A percentile compares a stretch with the other conserved stretches of the same genome.
Evolutionary conservation across 345 rosid species (phyloP).

Genomic region (Cardiospermum halicacabum): DNA sequence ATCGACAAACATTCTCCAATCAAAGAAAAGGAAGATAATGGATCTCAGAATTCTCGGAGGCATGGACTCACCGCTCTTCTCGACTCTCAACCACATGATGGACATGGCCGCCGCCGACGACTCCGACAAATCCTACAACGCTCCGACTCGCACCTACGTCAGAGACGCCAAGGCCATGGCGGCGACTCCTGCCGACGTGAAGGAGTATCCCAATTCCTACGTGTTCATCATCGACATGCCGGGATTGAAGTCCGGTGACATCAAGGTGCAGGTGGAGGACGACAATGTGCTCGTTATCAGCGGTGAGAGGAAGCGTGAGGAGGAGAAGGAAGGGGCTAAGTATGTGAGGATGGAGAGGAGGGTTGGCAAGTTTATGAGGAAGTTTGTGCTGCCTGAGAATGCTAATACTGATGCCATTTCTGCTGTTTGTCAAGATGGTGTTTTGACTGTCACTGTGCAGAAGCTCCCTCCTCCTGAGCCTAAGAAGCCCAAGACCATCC

Average conservation of each 20-base stretch:
- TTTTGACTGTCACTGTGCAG: conserved; percentile 64
- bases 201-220: conserved; percentile 46
- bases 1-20: neutral
- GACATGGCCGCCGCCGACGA: conserved; percentile 36
- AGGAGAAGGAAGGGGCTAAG: conserved; percentile 52
- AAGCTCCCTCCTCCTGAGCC: conserved; percentile 86
- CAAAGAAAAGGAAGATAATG: conserved; percentile 18
- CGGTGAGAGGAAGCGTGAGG: conserved; percentile 54
- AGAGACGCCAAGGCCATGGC: conserved; percentile 86
- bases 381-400: conserved; percentile 64
- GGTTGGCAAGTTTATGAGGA: conserved; percentile 73
- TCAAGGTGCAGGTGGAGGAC: conserved; percentile 75
- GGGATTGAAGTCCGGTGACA: conserved; percentile 57
- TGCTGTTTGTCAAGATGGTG: conserved; percentile 71
- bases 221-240: conserved; percentile 79
- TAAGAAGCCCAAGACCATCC: conserved; percentile 61
- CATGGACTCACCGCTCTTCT: conserved; percentile 35
- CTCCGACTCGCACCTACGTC: conserved; percentile 48
- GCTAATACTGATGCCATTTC: conserved; percentile 53
- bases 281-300: conserved; percentile 62
- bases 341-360: conserved; percentile 81
- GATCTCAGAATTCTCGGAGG: conserved; percentile 45
- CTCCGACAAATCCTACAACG: conserved; percentile 29
- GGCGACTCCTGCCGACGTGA: conserved; percentile 72
- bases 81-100: conserved; percentile 51